A percentile compares a stretch with the other conserved stretches of the same genome.
These are phyloP conservation scores for Phoma herbarum DNA, from an alignment of 2,329 filamentous ascomycete species.

Conservation along the genomic window DNA sequence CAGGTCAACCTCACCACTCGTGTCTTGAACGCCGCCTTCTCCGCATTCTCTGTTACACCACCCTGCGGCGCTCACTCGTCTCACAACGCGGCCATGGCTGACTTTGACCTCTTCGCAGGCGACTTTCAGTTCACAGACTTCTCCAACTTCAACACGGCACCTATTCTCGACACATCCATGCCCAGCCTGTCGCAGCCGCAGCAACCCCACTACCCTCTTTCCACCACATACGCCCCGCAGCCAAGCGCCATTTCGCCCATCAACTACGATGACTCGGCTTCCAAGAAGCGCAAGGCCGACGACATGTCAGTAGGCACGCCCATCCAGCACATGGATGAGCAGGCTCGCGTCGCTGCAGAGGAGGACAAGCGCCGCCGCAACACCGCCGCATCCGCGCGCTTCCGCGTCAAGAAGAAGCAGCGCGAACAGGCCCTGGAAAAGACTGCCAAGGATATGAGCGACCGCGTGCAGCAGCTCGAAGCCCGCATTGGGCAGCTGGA, in stretches of 20 bases:
- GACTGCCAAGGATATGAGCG: slow-evolving; percentile 60
- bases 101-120: slow-evolving; percentile 49
- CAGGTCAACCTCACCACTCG: slow-evolving; percentile 11
- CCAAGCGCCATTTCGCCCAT: slow-evolving; percentile 42
- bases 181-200: slow-evolving; percentile 40
- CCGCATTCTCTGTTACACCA: slow-evolving; percentile 7
- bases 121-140: slow-evolving; percentile 60
- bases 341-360: slow-evolving; percentile 58
- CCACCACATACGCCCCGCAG: slow-evolving; percentile 41
- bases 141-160: slow-evolving; percentile 48
- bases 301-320: slow-evolving; percentile 41
- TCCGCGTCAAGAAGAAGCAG: slow-evolving; percentile 66
- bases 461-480: slow-evolving; percentile 60
- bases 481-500: slow-evolving; percentile 63
- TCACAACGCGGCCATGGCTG: slow-evolving; percentile 41
- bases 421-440: slow-evolving; percentile 62
- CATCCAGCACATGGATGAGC: slow-evolving; percentile 54
- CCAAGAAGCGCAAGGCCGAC: slow-evolving; percentile 59
- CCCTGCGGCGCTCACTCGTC: slow-evolving; percentile 11
- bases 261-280: slow-evolving; percentile 40
- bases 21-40: slow-evolving; percentile 10
- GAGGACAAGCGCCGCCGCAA: slow-evolving; percentile 64
- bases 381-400: slow-evolving; percentile 62
- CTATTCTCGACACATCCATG: slow-evolving; percentile 46
- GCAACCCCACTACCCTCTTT: slow-evolving; percentile 35